These are phyloP conservation scores for Pichia norvegensis DNA, from an alignment of 1,139 yeast species.

Conservation along the genomic window DNA sequence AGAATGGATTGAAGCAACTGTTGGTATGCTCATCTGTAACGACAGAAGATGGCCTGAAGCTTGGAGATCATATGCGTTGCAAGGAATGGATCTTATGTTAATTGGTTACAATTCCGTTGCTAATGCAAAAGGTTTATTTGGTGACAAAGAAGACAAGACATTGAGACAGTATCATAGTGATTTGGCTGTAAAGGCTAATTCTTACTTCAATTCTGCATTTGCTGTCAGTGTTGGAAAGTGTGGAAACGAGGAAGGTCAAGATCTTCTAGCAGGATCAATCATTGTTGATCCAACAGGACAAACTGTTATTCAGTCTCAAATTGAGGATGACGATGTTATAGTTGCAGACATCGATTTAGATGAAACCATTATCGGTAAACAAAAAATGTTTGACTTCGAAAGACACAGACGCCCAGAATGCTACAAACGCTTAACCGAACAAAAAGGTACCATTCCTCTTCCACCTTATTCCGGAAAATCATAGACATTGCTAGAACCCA, in stretches of 20 bases:
- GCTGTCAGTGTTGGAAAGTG: constrained; percentile 31
- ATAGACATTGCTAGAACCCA: too few relatives aligned
- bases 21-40: constrained; percentile 30
- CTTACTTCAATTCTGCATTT: constrained; percentile 30
- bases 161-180: constrained; percentile 30
- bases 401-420: constrained; percentile 31
- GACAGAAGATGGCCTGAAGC: constrained; percentile 36
- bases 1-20: constrained; percentile 12
- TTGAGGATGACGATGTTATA: constrained; percentile 30
- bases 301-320: constrained; percentile 28
- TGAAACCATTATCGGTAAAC: constrained; percentile 30
- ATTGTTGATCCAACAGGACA: constrained; percentile 31
- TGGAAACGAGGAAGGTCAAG: constrained; percentile 32
- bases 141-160: constrained; percentile 23
- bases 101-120: constrained; percentile 30
- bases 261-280: constrained; percentile 30
- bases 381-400: constrained; percentile 31
- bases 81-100: constrained; percentile 19
- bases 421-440: constrained; percentile 12
- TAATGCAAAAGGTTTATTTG: constrained; percentile 27
- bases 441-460: constrained; percentile 12
- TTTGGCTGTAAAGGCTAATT: constrained; percentile 29
- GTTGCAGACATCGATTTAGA: constrained; percentile 30
- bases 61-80: constrained; percentile 29
- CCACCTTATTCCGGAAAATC: constrained; percentile 5